These are phyloP conservation scores for Crithidia sp. DNA, from an alignment of 208 protist genomes.

Conservation along the genomic window DNA sequence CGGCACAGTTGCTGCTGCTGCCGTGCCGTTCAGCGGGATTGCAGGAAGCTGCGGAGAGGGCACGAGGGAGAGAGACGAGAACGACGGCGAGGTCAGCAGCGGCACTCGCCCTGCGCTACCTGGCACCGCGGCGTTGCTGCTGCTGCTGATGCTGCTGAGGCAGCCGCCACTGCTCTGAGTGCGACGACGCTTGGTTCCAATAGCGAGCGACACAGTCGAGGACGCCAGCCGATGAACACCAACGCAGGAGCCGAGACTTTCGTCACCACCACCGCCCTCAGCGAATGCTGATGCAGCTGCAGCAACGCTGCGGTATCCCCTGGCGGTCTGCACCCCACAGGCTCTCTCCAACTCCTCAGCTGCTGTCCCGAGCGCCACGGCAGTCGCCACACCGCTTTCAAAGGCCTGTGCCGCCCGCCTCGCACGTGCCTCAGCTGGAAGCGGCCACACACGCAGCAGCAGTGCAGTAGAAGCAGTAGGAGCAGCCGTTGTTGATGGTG, in stretches of 20 bases:
- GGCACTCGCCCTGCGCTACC: too few relatives aligned
- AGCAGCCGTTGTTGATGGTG: conserved; percentile 4
- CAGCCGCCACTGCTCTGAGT: not conserved
- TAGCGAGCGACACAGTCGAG: conserved; percentile 1
- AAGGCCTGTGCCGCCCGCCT: conserved; percentile 26
- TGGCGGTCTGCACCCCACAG: conserved; percentile 10
- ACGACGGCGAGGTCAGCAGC: conserved; percentile 10
- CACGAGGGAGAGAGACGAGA: conserved; percentile 15
- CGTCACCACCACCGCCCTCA: not conserved
- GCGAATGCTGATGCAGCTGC: not conserved
- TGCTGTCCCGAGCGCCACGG: too few relatives aligned
- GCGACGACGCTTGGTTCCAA: conserved; percentile 15
- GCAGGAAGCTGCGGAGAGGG: conserved; percentile 20
- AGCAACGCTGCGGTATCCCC: conserved; percentile 13
- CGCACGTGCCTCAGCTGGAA: conserved; percentile 16
- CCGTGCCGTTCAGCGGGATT: not conserved
- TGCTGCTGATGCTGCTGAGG: too few relatives aligned
- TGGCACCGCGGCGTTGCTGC: too few relatives aligned
- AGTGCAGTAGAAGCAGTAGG: not conserved
- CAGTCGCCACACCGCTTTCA: conserved; percentile 2
- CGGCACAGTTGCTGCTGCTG: too few relatives aligned
- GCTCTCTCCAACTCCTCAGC: not conserved
- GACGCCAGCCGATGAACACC: too few relatives aligned
- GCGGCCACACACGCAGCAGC: too few relatives aligned
- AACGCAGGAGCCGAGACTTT: not conserved